phyloP scores from a whole-genome alignment of 108 stramenopile species.

The Cyclotella kingstonii region DNA sequence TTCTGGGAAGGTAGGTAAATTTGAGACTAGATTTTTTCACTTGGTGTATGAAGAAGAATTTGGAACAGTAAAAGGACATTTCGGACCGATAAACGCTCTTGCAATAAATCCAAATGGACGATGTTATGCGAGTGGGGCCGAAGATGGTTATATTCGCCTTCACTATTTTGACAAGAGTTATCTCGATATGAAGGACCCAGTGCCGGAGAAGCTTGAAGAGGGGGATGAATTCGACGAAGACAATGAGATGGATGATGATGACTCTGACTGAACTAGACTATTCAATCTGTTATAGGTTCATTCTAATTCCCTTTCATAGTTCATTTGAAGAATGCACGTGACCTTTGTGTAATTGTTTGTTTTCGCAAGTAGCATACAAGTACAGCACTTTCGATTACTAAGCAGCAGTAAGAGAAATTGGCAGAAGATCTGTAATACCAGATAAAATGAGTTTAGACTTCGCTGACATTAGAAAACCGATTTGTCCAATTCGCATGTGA shows the following conservation, averaged over 20 bases:
- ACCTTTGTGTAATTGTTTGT: too few relatives aligned
- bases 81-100: constrained; percentile 99
- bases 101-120: constrained; percentile 95
- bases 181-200: constrained; percentile 94
- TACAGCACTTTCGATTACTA: too few relatives aligned
- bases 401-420: too few relatives aligned
- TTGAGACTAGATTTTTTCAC: constrained; percentile 97
- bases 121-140: constrained; percentile 90
- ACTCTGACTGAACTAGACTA: constrained; percentile 28
- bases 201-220: constrained; percentile 84
- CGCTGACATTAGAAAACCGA: too few relatives aligned
- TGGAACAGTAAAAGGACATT: constrained; percentile 97
- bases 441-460: too few relatives aligned
- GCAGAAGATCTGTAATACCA: too few relatives aligned
- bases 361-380: too few relatives aligned
- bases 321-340: too few relatives aligned
- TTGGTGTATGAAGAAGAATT: constrained; percentile 97
- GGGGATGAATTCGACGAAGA: constrained; percentile 55
- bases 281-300: too few relatives aligned
- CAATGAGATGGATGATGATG: constrained; percentile 29
- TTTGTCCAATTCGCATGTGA: too few relatives aligned
- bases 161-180: constrained; percentile 97
- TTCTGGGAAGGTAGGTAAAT: constrained; percentile 96
- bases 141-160: constrained; percentile 96
- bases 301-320: too few relatives aligned